A percentile compares a stretch with the other conserved stretches of the same genome.
These are phyloP conservation scores for Pseudomonodictys pantanalensis DNA, from an alignment of 495 filamentous ascomycete species.

Conservation along the genomic window DNA sequence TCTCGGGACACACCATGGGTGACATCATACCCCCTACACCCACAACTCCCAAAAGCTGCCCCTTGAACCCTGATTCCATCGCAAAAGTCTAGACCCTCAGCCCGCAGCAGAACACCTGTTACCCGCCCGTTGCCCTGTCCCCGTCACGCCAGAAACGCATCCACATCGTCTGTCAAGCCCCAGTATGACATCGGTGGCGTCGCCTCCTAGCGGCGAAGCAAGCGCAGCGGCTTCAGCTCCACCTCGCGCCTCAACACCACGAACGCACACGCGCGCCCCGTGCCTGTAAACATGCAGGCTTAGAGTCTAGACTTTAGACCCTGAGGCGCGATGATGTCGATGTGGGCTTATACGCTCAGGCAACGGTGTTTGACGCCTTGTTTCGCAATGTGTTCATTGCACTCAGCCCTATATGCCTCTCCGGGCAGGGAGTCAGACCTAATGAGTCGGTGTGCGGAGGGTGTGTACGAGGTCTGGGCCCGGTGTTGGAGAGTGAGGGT, in stretches of 20 bases:
- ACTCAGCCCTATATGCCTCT: slow-evolving; percentile 2
- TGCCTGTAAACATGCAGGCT: not conserved
- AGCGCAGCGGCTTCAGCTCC: not conserved
- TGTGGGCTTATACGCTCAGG: not conserved
- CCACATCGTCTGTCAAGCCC: not conserved
- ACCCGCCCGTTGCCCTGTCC: not conserved
- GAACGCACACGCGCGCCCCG: not conserved
- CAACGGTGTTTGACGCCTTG: not conserved
- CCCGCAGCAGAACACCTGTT: slow-evolving; percentile 3
- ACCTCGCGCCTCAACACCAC: not conserved
- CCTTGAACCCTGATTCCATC: not conserved
- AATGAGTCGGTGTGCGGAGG: not conserved
- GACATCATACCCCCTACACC: slow-evolving; percentile 5
- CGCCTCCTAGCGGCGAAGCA: too few relatives aligned
- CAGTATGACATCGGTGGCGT: slow-evolving; percentile 11
- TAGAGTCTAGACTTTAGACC: not conserved
- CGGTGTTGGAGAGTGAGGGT: too few relatives aligned
- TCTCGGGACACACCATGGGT: too few relatives aligned
- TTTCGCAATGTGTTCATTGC: not conserved
- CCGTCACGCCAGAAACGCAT: not conserved
- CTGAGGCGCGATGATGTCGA: slow-evolving; percentile 1
- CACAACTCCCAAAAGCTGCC: not conserved
- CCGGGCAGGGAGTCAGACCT: slow-evolving; percentile 8
- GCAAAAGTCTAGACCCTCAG: slow-evolving; percentile 1
- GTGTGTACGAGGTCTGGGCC: slow-evolving; percentile 3